Conservation (phyloP, 2,329 filamentous ascomycete species). For the Cercospora janseana region DNA sequence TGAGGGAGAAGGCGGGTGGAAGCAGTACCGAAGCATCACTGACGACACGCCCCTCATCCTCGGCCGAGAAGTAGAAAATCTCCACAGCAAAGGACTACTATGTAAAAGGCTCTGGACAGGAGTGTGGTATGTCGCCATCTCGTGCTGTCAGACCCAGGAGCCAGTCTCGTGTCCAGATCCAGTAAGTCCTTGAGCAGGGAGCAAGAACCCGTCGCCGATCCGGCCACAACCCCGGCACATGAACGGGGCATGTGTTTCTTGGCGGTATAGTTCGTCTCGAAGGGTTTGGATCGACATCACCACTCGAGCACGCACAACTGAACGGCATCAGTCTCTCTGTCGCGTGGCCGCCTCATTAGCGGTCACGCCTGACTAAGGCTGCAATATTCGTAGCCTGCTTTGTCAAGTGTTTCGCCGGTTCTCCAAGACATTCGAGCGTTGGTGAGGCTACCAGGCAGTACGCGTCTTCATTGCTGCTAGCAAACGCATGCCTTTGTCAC, state of each 20-base stretch:
- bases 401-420: slow-evolving; percentile 1
- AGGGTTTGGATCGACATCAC: not conserved
- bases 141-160: not conserved
- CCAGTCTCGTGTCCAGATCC: too few relatives aligned
- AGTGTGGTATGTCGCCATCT: not conserved
- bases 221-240: too few relatives aligned
- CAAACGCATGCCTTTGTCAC: not conserved
- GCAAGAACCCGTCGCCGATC: too few relatives aligned
- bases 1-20: not conserved
- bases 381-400: not conserved
- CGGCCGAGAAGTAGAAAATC: too few relatives aligned
- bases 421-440: slow-evolving; percentile 1
- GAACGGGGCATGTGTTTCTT: not conserved
- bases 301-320: not conserved
- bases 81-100: not conserved
- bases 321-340: too few relatives aligned
- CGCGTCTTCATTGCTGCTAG: slow-evolving; percentile 4
- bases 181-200: too few relatives aligned
- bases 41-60: not conserved
- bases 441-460: slow-evolving; percentile 11
- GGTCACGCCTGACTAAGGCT: not conserved
- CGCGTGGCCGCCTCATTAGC: too few relatives aligned
- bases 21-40: slow-evolving; percentile 4
- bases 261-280: not conserved
- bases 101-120: not conserved